Evolutionary conservation across 1,139 yeast species (phyloP), one percentile per base, ranked within the genome.

Genomic region (Debaryomyces sp.): DNA sequence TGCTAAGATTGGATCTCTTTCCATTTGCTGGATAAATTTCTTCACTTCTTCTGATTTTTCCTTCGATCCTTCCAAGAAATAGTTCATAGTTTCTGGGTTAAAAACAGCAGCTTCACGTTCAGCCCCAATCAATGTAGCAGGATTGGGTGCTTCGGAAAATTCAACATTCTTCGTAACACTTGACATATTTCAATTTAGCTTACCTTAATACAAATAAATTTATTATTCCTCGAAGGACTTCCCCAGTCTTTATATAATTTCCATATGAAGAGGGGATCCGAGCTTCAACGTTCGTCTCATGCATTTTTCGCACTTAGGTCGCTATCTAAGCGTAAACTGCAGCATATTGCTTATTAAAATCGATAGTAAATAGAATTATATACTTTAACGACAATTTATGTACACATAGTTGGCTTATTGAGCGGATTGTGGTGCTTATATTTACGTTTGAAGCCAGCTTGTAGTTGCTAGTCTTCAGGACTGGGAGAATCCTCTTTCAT

Each of bases 1-100:
- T 41, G 67, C 66, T 47, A 78, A 61, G 37, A 77, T 62, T 2
- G 83, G 82, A 55, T 78, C 83, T 55, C 82, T 66, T 60, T 78
- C 83, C 58, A 78, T 63, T 48, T 77, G 77, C 56, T 75, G 79
- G 57, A 71, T 58, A 44, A 77, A 53, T 15, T 57, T 52, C 44
- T 68, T 63, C 15, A 73, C 68, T 46, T 64, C 65, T 23, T 67
- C 66, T 24, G 79, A 66, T 23, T 63, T 64, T 37, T 70, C 69
- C 47, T 62, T 54, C 8, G 74, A 65, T 13, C 80, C 80, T 62
- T 78, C 83, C 52, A 78, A 63, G 54, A 78, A 78, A 44, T 67
- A 61, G 56, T 77, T 77, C 82, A 78, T 76, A 44, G 65, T 61
- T 48, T 70, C 68, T 18, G 75, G 66, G 56, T 77, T 75, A 57